Evolutionary conservation across 1,284 basidiomycete species (phyloP).

Genomic region (Porodaedalea pini): DNA sequence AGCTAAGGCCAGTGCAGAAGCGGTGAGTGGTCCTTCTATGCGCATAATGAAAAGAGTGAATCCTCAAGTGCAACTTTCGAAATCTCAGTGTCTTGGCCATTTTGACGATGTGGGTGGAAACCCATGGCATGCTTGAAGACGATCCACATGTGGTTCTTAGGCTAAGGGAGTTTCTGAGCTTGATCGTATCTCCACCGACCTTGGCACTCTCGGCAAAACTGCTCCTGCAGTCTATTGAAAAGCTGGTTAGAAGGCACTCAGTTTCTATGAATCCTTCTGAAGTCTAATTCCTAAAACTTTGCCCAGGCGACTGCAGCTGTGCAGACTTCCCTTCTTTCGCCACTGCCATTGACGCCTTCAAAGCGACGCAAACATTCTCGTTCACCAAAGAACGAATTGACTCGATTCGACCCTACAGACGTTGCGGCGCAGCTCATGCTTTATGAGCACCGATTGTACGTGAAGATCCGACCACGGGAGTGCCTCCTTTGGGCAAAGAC

Average conservation of each 20-base stretch:
- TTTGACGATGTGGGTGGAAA: conserved; percentile 58
- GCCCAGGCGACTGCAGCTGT: neutral
- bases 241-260: conserved; percentile 41
- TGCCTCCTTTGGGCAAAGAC: conserved; percentile 53
- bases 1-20: conserved; percentile 52
- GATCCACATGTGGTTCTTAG: conserved; percentile 56
- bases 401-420: conserved; percentile 48
- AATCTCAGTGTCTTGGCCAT: conserved; percentile 44
- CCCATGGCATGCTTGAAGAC: conserved; percentile 57
- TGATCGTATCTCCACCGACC: conserved; percentile 40
- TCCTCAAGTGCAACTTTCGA: neutral
- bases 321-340: neutral
- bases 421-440: conserved; percentile 64
- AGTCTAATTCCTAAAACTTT: conserved; percentile 13
- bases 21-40: conserved; percentile 30
- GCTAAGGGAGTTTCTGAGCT: conserved; percentile 52
- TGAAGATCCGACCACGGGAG: conserved; percentile 55
- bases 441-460: conserved; percentile 54
- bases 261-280: conserved; percentile 2
- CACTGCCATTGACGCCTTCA: conserved; percentile 25
- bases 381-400: conserved; percentile 48
- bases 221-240: conserved; percentile 51
- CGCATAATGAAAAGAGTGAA: neutral
- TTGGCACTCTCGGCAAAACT: conserved; percentile 46
- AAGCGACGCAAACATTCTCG: conserved; percentile 26